A percentile compares a stretch with the other conserved stretches of the same genome.
phyloP scores from a whole-genome alignment of 768 basidiomycete genomes.

The Hortiboletus campestris region DNA sequence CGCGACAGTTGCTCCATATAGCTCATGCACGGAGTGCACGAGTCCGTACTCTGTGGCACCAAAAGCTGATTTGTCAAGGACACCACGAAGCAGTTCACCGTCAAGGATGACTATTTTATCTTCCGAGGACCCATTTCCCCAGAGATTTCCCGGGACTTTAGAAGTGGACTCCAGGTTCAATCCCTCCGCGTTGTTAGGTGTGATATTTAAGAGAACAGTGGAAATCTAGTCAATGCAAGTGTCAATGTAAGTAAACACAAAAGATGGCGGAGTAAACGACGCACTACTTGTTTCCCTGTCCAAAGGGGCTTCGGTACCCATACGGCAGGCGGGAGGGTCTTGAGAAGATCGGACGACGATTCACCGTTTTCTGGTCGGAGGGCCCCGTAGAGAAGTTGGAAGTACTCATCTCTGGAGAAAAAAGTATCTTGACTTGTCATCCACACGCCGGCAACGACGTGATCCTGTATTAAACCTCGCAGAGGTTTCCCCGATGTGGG shows the following conservation, averaged over 20 bases:
- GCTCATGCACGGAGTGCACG: conserved; percentile 94
- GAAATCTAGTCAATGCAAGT: conserved; percentile 62
- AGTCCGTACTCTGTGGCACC: conserved; percentile 95
- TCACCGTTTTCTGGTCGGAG: conserved; percentile 84
- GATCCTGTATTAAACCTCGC: conserved; percentile 97
- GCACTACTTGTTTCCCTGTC: conserved; percentile 97
- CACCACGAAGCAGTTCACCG: conserved; percentile 90
- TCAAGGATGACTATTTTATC: conserved; percentile 88
- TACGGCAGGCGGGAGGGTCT: conserved; percentile 86
- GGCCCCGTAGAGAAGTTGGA: conserved; percentile 93
- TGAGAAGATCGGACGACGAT: conserved; percentile 52
- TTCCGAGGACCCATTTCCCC: conserved; percentile 79
- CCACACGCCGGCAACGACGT: conserved; percentile 98
- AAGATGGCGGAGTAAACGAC: conserved; percentile 20
- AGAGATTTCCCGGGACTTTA: conserved; percentile 84
- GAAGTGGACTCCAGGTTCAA: conserved; percentile 83
- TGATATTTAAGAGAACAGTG: conserved; percentile 90
- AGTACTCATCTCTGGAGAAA: conserved; percentile 94
- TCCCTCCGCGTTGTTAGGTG: conserved; percentile 73
- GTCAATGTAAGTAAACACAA: not conserved
- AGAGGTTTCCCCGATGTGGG: conserved; percentile 98
- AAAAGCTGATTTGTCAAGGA: conserved; percentile 96
- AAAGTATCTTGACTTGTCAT: conserved; percentile 96
- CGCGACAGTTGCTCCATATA: conserved; percentile 88
- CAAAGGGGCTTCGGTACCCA: conserved; percentile 90